Percentiles rank a stretch among this genome's conserved stretches.
phyloP scores from a whole-genome alignment of 305 asterid genomes.

The Solanum hybrid region DNA sequence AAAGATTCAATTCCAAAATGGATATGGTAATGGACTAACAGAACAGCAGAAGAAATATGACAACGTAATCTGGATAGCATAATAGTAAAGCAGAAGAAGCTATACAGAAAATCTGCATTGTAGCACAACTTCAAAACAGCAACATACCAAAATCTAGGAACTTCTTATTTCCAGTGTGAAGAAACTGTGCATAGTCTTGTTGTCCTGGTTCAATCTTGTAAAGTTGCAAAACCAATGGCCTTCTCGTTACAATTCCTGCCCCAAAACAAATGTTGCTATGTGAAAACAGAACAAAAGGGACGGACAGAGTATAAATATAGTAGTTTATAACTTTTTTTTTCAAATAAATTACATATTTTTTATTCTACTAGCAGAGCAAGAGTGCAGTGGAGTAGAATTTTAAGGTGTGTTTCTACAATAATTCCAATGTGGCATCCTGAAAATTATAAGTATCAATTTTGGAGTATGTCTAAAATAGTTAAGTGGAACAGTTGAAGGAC shows the following conservation, averaged over 20 bases:
- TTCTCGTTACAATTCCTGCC: constrained; percentile 37
- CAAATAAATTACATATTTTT: not conserved
- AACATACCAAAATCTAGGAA: constrained; percentile 32
- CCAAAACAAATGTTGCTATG: not conserved
- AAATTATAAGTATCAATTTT: not conserved
- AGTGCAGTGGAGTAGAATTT: not conserved
- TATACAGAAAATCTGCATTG: not conserved
- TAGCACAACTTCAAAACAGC: not conserved
- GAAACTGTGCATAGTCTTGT: constrained; percentile 35
- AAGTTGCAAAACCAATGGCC: constrained; percentile 35
- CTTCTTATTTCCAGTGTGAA: constrained; percentile 21
- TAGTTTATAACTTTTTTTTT: not conserved
- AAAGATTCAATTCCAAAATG: not conserved
- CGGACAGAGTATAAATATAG: not conserved
- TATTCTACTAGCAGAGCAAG: not conserved
- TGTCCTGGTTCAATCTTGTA: constrained; percentile 22
- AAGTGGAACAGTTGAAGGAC: not conserved
- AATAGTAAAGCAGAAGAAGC: not conserved
- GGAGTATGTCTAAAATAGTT: not conserved
- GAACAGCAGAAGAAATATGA: not conserved
- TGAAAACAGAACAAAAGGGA: not conserved
- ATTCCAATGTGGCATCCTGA: not conserved
- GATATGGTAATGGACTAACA: not conserved
- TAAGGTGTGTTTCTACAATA: not conserved
- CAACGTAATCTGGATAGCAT: not conserved